Evolutionary conservation across 805 yeast genomes (phyloP), one percentile per base, ranked within the genome.

Genomic region (Pichia nakasei): DNA sequence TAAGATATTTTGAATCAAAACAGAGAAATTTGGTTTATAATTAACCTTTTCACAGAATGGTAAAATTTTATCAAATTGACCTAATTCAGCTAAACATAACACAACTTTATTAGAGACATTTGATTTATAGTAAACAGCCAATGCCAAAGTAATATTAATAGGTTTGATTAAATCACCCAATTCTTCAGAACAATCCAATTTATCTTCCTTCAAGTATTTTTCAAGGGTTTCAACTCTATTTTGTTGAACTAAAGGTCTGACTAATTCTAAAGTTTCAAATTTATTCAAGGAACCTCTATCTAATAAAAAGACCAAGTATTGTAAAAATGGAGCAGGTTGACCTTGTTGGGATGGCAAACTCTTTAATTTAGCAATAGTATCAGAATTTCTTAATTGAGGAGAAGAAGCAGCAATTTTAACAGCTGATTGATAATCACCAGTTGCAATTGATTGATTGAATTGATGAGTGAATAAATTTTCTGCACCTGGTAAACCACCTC

Each of bases 401-500:
- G 96, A 85, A 33, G 95, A 82, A 13, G 97, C 97, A 33, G 98
- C 98, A 47, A 91, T 85, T 67, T 87, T 87, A 40, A 97, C 98
- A 43, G 98, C 98, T 55, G 82, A 81, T 45, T 80, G 72, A 60
- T 88, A 93, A 62, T 88, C 93, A 54, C 96, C 96, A 54, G 80
- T 79, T 52, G 78, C 76, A 56, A 93, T 72, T 56, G 82, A 75
- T 61, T 80, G 80, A 58, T 88, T 94, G 68, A 93, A 93, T 67
- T 91, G 97, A 66, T 88, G 95, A 47, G 74, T 68, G 66, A 93
- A 89, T 50, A 93, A 73, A 57, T 80, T 81, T 63, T 93, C 99
- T 39, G 97, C 98, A 52, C 99, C 99, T 36, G 96, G 93, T 58
- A 93, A 77, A 2, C 96, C 96, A 59, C 96, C 97, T 65, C 97